Conservation (phyloP, 2,329 filamentous ascomycete species). For the Gnomoniopsis sp. region DNA sequence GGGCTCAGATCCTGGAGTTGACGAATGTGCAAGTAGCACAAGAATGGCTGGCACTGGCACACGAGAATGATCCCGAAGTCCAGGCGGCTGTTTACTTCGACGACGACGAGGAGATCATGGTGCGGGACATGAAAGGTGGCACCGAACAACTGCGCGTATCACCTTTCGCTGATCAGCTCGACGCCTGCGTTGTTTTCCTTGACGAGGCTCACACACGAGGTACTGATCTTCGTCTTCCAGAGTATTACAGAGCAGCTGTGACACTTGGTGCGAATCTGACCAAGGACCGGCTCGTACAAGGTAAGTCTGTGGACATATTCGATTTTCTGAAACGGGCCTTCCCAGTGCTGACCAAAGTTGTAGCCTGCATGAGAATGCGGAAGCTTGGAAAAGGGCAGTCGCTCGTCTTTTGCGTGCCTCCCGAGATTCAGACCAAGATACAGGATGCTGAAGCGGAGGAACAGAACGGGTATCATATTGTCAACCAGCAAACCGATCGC, state of each 20-base stretch:
- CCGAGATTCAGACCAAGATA: slow-evolving; percentile 58
- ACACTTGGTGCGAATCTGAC: slow-evolving; percentile 63
- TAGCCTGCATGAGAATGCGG: slow-evolving; percentile 69
- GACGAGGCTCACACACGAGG: slow-evolving; percentile 70
- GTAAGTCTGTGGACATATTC: slow-evolving; percentile 35
- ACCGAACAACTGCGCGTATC: slow-evolving; percentile 54
- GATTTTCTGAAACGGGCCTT: not conserved
- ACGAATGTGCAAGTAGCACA: slow-evolving; percentile 52
- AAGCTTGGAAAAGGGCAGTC: slow-evolving; percentile 65
- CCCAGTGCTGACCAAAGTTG: not conserved
- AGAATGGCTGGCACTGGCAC: slow-evolving; percentile 45
- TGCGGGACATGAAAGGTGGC: slow-evolving; percentile 45
- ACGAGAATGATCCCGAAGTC: slow-evolving; percentile 16
- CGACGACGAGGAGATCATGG: slow-evolving; percentile 49
- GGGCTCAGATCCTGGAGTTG: slow-evolving; percentile 65
- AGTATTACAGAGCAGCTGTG: slow-evolving; percentile 58
- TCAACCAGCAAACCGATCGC: no score
- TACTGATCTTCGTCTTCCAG: slow-evolving; percentile 62
- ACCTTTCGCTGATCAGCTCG: slow-evolving; percentile 52
- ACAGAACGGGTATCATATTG: slow-evolving; percentile 19
- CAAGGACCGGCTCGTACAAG: slow-evolving; percentile 69
- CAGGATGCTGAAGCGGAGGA: not conserved
- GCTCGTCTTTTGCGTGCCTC: slow-evolving; percentile 56
- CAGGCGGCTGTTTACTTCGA: slow-evolving; percentile 57
- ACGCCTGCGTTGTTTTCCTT: slow-evolving; percentile 62